phyloP scores from a whole-genome alignment of 306 rosid species.

The Cyclanthera cordifolia region DNA sequence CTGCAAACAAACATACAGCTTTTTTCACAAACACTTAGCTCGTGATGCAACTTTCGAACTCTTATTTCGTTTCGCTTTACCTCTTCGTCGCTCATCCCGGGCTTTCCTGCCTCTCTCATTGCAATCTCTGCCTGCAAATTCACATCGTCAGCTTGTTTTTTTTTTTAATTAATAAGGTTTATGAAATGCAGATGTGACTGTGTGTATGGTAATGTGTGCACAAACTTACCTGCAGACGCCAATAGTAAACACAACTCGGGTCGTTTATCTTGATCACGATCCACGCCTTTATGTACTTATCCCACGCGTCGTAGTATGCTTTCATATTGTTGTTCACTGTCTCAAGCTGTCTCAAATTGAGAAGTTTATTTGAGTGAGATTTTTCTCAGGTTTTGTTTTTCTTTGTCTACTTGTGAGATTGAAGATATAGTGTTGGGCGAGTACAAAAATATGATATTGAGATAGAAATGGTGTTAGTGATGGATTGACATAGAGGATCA shows the following conservation, averaged over 20 bases:
- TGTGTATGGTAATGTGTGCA: neutral
- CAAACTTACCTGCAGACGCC: conserved; percentile 71
- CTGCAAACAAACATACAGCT: conserved; percentile 21
- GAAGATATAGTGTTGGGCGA: neutral
- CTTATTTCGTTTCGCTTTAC: conserved; percentile 14
- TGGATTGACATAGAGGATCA: neutral
- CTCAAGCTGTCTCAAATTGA: conserved; percentile 45
- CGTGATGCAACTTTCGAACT: neutral
- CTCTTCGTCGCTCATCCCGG: conserved; percentile 92
- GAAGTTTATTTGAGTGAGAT: conserved; percentile 1
- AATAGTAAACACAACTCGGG: conserved; percentile 66
- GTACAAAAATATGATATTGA: neutral
- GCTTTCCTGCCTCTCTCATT: conserved; percentile 90
- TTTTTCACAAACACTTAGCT: too few species aligned
- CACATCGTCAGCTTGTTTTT: neutral
- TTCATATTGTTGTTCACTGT: conserved; percentile 57
- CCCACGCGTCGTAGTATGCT: conserved; percentile 86
- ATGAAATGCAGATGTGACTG: neutral
- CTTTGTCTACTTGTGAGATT: neutral
- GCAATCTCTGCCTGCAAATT: conserved; percentile 88
- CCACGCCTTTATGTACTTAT: conserved; percentile 73
- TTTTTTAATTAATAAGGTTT: neutral
- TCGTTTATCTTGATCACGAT: conserved; percentile 77
- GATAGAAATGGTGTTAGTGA: neutral
- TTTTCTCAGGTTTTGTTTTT: neutral